phyloP scores from a whole-genome alignment of 2,329 filamentous ascomycete genomes.

The Fusarium brevicatenulatum region DNA sequence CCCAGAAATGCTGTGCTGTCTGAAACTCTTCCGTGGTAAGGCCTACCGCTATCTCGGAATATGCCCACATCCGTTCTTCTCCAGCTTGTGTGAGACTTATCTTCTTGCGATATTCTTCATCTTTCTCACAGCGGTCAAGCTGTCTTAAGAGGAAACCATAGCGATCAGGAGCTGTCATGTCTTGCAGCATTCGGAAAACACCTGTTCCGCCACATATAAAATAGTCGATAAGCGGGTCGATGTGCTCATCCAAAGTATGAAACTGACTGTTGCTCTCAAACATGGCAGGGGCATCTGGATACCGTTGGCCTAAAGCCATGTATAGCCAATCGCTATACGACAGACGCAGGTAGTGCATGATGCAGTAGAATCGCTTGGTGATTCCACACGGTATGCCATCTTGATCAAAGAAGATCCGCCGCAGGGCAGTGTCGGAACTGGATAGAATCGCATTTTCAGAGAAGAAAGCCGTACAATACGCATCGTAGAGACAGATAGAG shows the following conservation, averaged over 20 bases:
- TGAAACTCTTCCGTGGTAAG: not conserved
- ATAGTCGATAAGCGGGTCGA: not conserved
- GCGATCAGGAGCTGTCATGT: fast-evolving
- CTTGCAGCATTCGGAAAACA: not conserved
- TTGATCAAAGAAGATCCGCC: not conserved
- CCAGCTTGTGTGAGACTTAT: too few relatives aligned
- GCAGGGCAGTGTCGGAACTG: not conserved
- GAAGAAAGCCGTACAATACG: not conserved
- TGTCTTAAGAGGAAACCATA: not conserved
- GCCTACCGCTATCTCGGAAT: not conserved
- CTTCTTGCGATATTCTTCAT: too few relatives aligned
- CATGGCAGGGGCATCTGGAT: fast-evolving
- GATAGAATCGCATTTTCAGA: not conserved
- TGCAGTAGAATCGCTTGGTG: not conserved
- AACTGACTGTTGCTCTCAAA: fast-evolving
- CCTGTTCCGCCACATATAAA: not conserved
- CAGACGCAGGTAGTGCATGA: fast-evolving
- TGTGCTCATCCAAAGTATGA: too few relatives aligned
- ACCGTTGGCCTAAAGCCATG: not conserved
- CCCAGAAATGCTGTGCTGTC: not conserved
- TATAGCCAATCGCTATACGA: not conserved
- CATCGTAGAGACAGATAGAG: not conserved
- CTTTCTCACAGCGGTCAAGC: not conserved
- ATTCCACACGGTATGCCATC: not conserved
- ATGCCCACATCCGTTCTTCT: not conserved